phyloP scores from a whole-genome alignment of 2,329 filamentous ascomycete species.

The Neurospora crassa region DNA sequence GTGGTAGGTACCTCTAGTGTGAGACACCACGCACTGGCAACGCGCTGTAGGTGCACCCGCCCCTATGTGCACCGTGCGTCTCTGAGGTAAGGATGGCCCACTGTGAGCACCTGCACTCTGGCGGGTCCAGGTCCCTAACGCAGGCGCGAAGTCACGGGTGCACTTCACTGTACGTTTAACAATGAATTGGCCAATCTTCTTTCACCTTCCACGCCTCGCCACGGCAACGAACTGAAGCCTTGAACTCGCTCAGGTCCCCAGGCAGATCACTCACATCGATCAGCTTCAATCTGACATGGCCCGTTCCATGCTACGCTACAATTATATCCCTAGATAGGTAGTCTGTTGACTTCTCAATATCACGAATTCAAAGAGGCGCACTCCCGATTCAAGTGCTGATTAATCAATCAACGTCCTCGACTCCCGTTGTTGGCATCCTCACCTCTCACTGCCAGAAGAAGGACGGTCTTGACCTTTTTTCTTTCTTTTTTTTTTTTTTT shows the following conservation, averaged over 20 bases:
- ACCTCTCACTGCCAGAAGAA: not conserved
- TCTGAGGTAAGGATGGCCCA: not conserved
- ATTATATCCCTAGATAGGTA: not conserved
- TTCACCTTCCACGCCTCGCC: not conserved
- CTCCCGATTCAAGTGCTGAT: not conserved
- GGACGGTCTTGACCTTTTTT: too few species aligned
- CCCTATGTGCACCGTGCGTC: not conserved
- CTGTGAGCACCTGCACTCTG: not conserved
- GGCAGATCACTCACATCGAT: not conserved
- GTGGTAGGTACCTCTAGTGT: conserved; percentile 1
- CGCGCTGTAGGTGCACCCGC: conserved; percentile 5
- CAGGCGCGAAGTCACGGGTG: conserved; percentile 7
- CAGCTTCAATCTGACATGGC: not conserved
- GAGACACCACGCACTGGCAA: not conserved
- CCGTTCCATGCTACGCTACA: not conserved
- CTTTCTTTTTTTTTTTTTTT: too few species aligned
- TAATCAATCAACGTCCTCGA: not conserved
- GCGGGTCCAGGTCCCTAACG: conserved; percentile 1
- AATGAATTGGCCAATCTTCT: not conserved
- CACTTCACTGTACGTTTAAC: not conserved
- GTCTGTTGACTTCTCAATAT: not conserved
- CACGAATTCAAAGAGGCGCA: not conserved
- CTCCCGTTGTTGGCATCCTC: not conserved
- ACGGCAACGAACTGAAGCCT: not conserved
- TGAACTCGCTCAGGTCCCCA: not conserved